phyloP scores from a whole-genome alignment of 805 yeast genomes.

The Candida argentea region DNA sequence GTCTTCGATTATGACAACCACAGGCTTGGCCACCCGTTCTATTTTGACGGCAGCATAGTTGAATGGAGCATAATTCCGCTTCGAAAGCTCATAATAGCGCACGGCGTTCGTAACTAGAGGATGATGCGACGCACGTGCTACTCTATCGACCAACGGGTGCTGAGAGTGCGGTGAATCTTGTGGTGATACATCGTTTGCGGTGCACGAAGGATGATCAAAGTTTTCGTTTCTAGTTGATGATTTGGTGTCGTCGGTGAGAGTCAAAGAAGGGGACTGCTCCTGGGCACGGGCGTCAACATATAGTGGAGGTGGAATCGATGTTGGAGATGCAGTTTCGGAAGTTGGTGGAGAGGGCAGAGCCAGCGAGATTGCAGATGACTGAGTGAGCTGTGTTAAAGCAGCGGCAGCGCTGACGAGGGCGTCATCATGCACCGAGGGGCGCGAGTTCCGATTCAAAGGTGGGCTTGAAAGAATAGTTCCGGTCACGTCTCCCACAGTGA shows the following conservation, averaged over 20 bases:
- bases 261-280: neutral
- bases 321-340: constrained; percentile 3
- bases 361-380: neutral
- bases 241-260: neutral
- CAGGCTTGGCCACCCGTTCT: constrained; percentile 45
- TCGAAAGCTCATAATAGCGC: constrained; percentile 36
- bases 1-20: constrained; percentile 39
- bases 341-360: constrained; percentile 4
- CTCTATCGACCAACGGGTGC: constrained; percentile 32
- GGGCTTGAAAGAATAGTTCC: too few species aligned
- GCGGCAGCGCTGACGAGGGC: constrained; percentile 32
- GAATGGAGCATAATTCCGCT: constrained; percentile 37
- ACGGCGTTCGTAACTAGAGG: constrained; percentile 40
- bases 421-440: too few species aligned
- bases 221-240: neutral
- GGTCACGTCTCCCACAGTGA: too few species aligned
- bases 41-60: constrained; percentile 54
- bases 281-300: too few species aligned
- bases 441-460: too few species aligned
- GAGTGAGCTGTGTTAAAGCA: constrained; percentile 27
- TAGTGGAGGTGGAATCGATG: constrained; percentile 1
- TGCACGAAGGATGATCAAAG: constrained; percentile 3
- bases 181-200: constrained; percentile 5
- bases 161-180: constrained; percentile 5
- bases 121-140: constrained; percentile 27